phyloP scores from a whole-genome alignment of 2,329 filamentous ascomycete genomes.

The Ascochyta rabiei region DNA sequence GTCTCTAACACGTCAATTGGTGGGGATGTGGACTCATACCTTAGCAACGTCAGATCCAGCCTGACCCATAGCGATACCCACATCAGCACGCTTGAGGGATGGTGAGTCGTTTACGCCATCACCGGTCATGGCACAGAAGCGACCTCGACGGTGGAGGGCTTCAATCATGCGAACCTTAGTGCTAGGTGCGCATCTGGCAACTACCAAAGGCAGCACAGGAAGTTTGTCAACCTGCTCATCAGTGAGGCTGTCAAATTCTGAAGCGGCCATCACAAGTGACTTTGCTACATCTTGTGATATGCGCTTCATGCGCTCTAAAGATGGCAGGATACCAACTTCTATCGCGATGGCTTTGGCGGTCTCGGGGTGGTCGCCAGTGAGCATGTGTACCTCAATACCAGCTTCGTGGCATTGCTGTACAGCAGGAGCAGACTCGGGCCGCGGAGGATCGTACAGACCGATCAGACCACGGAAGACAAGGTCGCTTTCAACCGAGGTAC shows the following conservation, averaged over 20 bases:
- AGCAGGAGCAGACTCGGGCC: constrained; percentile 72
- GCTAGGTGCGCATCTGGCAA: constrained; percentile 81
- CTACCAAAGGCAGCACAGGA: constrained; percentile 77
- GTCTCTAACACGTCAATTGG: too few species aligned
- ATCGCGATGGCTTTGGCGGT: constrained; percentile 55
- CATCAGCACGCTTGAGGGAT: constrained; percentile 78
- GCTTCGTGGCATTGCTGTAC: constrained; percentile 53
- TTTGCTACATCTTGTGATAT: constrained; percentile 39
- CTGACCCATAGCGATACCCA: constrained; percentile 86
- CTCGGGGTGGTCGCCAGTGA: constrained; percentile 55
- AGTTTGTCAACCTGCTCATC: constrained; percentile 77
- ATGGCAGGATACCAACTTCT: constrained; percentile 55
- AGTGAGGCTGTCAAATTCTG: constrained; percentile 77
- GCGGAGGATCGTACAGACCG: constrained; percentile 85
- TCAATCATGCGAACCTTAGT: constrained; percentile 94
- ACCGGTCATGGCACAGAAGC: constrained; percentile 85
- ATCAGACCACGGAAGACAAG: constrained; percentile 79
- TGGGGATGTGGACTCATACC: not conserved
- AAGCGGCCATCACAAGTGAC: constrained; percentile 45
- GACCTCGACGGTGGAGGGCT: constrained; percentile 76
- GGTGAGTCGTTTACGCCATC: constrained; percentile 89
- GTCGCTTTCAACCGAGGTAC: constrained; percentile 68
- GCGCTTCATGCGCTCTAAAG: constrained; percentile 18
- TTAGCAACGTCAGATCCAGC: constrained; percentile 84
- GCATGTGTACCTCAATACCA: constrained; percentile 57